Evolutionary conservation across 306 rosid genomes (phyloP), one percentile per base, ranked within the genome.

Genomic region (Inga laurina): DNA sequence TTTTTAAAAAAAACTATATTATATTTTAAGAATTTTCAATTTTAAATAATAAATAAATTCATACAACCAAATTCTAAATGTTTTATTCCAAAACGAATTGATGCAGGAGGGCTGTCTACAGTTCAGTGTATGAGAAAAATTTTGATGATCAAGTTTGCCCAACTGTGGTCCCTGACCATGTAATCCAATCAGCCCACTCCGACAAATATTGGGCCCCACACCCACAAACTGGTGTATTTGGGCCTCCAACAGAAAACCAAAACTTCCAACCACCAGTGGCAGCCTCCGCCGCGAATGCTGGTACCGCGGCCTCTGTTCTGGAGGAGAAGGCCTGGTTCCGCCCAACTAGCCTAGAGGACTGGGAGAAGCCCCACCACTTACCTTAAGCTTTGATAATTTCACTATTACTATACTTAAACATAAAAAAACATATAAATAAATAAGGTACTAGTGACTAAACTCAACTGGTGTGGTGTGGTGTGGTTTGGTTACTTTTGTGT

Each of bases 301-400:
- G 59, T 2, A 39, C 43, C 2, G 67, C 49, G 9, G 61, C 68
- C 43, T 90, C 91, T 0, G 98, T 83, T 56, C 84, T 94, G 75
- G 97, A 97, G 89, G 91, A 90, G 87, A 88, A 86, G 91, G 99
- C 97, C 68, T 97, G 97, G 97, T 97, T 92, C 76, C 98, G 98
- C 67, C 99, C 92, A 39, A 83, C 91, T 32, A 79, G 97, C 71
- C 82, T 97, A 0, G 99, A 97, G 94, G 99, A 97, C 88, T 83
- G 90, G 83, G 99, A 97, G 94, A 97, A 91, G 91, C 99, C 98
- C 34, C 85, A 89, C 87, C 37, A 35, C 24, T 82, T 41, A n/a
- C 12, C 44, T 22, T 12, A 10, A 14, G 9, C 16, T 18, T 37
- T n/a, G 1, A 2, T 56, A 56, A 0, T n/a, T 8, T 57, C 3